These are phyloP conservation scores for Citrullus mucosospermus DNA, from an alignment of 306 rosid genomes.

Conservation along the genomic window DNA sequence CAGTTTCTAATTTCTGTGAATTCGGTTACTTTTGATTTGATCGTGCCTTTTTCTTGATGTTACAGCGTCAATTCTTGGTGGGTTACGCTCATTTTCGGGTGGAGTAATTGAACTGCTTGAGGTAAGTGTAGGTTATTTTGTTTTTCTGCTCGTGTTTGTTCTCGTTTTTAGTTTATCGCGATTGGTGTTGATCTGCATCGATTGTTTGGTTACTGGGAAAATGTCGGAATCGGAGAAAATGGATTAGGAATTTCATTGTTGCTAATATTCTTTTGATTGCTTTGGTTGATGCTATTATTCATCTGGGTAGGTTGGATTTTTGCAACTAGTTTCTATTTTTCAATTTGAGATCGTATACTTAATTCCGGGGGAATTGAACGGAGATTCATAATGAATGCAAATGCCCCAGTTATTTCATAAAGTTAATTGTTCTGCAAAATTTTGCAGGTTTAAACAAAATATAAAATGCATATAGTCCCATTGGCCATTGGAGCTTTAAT, in stretches of 20 bases:
- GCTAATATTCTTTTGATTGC: background rate
- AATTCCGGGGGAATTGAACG: background rate
- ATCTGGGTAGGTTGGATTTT: background rate
- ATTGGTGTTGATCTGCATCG: background rate
- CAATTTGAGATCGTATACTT: background rate
- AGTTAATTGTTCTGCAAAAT: background rate
- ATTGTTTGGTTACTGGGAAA: slow-evolving; percentile 6
- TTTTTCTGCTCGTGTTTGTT: background rate
- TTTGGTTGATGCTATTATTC: background rate
- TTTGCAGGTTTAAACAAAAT: background rate
- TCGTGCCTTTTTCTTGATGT: background rate
- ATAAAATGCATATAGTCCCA: background rate
- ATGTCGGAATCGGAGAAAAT: background rate
- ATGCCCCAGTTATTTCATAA: background rate
- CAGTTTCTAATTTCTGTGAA: background rate
- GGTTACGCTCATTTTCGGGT: background rate
- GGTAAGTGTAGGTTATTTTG: background rate
- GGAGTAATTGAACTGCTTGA: background rate
- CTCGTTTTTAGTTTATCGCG: background rate
- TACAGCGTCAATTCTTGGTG: background rate
- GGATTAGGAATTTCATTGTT: background rate
- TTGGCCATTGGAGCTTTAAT: background rate
- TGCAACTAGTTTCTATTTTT: background rate
- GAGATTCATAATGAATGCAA: background rate
- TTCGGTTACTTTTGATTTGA: background rate